phyloP scores from a whole-genome alignment of 2,329 filamentous ascomycete genomes.

The Colletotrichum truncatum region DNA sequence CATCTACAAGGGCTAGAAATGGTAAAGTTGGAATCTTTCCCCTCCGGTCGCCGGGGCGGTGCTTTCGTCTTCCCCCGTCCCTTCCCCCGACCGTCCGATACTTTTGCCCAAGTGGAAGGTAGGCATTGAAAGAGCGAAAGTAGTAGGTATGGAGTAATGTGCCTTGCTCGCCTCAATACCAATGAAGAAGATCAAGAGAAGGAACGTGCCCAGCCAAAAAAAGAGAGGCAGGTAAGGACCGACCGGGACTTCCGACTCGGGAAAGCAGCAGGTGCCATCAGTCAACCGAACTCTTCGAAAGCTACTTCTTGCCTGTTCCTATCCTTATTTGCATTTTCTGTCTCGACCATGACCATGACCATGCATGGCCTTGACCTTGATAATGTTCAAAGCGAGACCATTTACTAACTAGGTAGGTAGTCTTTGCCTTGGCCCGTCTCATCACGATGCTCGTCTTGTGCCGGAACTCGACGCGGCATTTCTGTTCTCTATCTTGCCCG shows the following conservation, averaged over 20 bases:
- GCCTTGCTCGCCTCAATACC: no score
- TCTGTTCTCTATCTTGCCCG: no score
- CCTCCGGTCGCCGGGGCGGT: constrained; percentile 16
- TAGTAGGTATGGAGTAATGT: no score
- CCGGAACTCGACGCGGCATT: no score
- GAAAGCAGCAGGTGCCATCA: background rate
- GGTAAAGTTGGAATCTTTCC: constrained; percentile 12
- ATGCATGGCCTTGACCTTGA: constrained; percentile 5
- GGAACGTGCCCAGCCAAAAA: no score
- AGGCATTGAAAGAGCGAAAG: background rate
- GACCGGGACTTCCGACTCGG: no score
- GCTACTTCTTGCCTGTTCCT: background rate
- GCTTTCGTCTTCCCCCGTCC: background rate
- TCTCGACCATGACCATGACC: constrained; percentile 1
- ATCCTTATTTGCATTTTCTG: background rate
- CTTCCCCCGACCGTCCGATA: constrained; percentile 21
- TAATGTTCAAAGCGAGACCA: background rate
- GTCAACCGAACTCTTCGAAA: background rate
- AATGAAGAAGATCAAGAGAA: background rate
- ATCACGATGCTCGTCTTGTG: background rate
- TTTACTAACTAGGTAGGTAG: background rate
- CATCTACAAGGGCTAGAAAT: constrained; percentile 2
- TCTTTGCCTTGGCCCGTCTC: background rate
- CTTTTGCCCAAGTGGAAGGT: background rate
- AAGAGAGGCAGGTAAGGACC: no score